phyloP scores from a whole-genome alignment of 306 rosid genomes.

The Astragalus membranaceus region DNA sequence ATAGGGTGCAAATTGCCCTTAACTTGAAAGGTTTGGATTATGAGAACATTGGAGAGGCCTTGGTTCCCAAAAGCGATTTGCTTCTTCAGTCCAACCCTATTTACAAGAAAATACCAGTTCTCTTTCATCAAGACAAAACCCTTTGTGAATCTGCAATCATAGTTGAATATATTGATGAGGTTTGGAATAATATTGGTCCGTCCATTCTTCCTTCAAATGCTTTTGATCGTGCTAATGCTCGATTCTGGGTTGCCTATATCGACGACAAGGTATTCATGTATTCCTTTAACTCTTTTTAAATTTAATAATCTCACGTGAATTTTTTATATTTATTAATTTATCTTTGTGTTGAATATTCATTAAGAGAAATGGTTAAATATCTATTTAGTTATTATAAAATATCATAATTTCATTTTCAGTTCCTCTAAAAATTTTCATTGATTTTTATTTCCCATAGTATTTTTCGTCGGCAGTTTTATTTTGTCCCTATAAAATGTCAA shows the following conservation, averaged over 20 bases:
- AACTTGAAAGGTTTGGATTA: conserved; percentile 40
- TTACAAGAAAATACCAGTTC: conserved; percentile 55
- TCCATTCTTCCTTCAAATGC: conserved; percentile 49
- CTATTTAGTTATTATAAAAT: no score
- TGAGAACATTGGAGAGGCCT: conserved; percentile 28
- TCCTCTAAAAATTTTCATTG: no score
- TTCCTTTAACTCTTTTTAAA: no score
- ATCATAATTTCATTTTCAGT: no score
- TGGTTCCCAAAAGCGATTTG: conserved; percentile 37
- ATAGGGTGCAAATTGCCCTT: conserved; percentile 39
- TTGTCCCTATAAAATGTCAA: no score
- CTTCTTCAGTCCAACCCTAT: conserved; percentile 58
- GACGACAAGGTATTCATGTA: conserved; percentile 52
- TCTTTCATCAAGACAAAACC: conserved; percentile 35
- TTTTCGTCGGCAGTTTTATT: no score
- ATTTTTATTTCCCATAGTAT: no score
- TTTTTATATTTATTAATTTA: no score
- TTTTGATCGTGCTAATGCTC: conserved; percentile 41
- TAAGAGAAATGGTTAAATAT: no score
- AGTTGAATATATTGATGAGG: conserved; percentile 51
- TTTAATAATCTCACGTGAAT: no score
- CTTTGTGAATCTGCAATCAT: conserved; percentile 51
- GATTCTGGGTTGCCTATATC: conserved; percentile 43
- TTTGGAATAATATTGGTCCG: conserved; percentile 35
- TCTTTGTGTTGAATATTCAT: no score